Evolutionary conservation across 192 early-diverging fungal genomes (phyloP), one percentile per base, ranked within the genome.

Genomic region (Coemansia sp.): DNA sequence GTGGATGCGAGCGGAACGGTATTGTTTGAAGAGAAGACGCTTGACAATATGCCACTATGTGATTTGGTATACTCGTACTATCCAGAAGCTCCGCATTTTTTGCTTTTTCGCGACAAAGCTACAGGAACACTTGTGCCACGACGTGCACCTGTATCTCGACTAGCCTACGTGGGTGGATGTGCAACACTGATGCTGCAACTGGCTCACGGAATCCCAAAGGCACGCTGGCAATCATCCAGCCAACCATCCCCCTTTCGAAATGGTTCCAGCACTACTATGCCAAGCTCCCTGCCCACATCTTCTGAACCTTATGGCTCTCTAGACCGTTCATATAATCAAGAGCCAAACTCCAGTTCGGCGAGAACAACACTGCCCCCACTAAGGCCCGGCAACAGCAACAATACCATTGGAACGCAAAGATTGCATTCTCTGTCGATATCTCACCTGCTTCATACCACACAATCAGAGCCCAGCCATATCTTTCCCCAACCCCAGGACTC

Each of bases 31-130:
- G 69, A 69, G 45, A 4, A 5, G 19, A 75, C 53, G 4, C 38
- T 48, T 4, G 69, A 57, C 2, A 44, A 39, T 5, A 82, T 82
- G 75, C 44, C 75, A 1, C 51, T 82, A 6, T 9, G 16, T 5
- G 75, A 77, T 17, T 69, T 82, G 20, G 12, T 82, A 11, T 65
- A 61, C 40, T 46, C 75, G 13, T 71, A 77, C 63, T 74, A 58
- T 38, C 75, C 68, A 40, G 41, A 53, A 58, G 75, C 75, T 5
- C 80, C 80, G 5, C 16, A 11, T 6, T 14, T 38, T 3, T 43
- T 82, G 20, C 67, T 82, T 32, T 69, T 68, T 37, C 67, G 74
- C 5, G 68, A 82, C 41, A 56, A 63, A 37, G 12, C 32, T 10
- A 70, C 73, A 16, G 44, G 60, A 32, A 57, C 17, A 14, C 79